Evolutionary conservation across 768 basidiomycete species (phyloP).

Genomic region (Lactifluus echinatus): DNA sequence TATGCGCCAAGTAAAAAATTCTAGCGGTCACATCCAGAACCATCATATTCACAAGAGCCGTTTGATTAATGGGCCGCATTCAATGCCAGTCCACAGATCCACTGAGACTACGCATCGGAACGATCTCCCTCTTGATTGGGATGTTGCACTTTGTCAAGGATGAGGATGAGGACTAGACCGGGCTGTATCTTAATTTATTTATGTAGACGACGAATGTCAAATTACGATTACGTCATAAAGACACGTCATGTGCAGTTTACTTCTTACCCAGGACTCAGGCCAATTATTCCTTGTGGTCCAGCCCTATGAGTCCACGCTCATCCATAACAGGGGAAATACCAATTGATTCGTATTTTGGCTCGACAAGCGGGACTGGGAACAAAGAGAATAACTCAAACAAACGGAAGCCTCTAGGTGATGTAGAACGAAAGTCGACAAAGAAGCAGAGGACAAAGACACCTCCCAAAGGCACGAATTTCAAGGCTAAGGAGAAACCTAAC

Average conservation of each 20-base stretch:
- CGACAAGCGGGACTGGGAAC: not conserved
- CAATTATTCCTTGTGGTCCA: not conserved
- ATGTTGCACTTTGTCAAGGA: not conserved
- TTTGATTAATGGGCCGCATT: not conserved
- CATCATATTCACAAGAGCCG: not conserved
- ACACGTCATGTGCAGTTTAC: no score
- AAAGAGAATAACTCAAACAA: constrained; percentile 9
- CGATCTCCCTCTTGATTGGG: not conserved
- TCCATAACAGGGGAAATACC: constrained; percentile 15
- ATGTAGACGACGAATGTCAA: not conserved
- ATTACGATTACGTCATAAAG: constrained; percentile 2
- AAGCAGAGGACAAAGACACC: not conserved
- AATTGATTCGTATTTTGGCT: constrained; percentile 9
- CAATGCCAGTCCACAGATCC: not conserved
- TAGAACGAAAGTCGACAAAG: not conserved
- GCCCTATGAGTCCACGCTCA: constrained; percentile 7
- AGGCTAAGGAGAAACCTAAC: not conserved
- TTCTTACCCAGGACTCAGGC: no score
- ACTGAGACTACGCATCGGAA: not conserved
- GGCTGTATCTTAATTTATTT: not conserved
- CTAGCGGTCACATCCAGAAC: no score
- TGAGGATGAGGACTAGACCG: not conserved
- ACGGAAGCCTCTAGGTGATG: constrained; percentile 1
- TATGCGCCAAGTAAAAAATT: not conserved
- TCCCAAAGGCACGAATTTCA: not conserved